Base-by-base conservation (phyloP, 2,329 filamentous ascomycete genomes). In the Aspergillus aculeatinus region DNA sequence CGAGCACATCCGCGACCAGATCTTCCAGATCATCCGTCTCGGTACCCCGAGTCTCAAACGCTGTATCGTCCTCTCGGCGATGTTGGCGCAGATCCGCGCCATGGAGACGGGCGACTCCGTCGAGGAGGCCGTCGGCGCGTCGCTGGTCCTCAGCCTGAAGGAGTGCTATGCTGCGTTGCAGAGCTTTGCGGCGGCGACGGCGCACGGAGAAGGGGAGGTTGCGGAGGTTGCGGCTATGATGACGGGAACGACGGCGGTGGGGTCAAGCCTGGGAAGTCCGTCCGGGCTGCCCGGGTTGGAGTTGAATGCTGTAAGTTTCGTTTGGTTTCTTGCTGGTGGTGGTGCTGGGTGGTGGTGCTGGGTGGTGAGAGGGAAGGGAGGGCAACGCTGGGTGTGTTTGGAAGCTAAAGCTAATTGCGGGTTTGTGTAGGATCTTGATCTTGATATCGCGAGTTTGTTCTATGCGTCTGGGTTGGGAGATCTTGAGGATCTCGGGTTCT, bases 1-100 rank as follows among this genome's bases (percentile, higher is more conserved):
- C 16, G 48, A 67, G 51, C 61, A 63, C 48, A 65, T 69, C 19
- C 55, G 57, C 12, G 42, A 51, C 19, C 68, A 70, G 57, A 57
- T 70, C 14, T 54, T 64, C 9, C 66, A 67, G 25, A 58, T 67
- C 7, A 64, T 70, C 7, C 47, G 48, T 4, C 47, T 66, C 12
- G 69, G 68, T 5, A 62, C 51, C 16, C 64, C 64, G 11, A 65
- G 58, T 49, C 39, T 62, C 44, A 68, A 66, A 55, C 59, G 65
- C 16, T 67, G 61, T 48, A 59, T 56, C 42, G 53, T 65, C 10
- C 23, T 65, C 5, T 42, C 61, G 14, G 63, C 58, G 1, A 39
- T 67, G n/a, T 42, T 67, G 35, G 59, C 56, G 12, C 60, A 66
- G 47, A 63, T 66, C 29, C 48, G 51, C 4, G 65, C 65, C n/a